Conservation (phyloP, 768 basidiomycete genomes). For the Mycena haematopus region DNA sequence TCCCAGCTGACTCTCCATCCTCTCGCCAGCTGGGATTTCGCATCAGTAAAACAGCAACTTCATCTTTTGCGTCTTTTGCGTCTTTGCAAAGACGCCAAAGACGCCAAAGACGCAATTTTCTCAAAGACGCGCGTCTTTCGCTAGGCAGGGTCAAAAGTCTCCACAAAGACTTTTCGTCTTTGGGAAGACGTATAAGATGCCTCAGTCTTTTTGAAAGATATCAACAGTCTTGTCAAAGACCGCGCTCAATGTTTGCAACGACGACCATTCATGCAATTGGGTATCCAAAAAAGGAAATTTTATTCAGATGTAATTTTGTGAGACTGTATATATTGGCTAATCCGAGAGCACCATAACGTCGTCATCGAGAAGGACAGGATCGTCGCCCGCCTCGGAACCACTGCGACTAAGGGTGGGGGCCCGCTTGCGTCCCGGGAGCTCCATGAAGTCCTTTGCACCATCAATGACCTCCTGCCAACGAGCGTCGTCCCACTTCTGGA, state of each 20-base stretch:
- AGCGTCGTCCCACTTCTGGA: not conserved
- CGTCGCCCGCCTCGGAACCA: not conserved
- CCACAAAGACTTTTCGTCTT: slow-evolving; percentile 5
- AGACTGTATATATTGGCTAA: too few species aligned
- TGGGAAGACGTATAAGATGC: not conserved
- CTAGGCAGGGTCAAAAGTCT: not conserved
- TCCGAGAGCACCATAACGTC: not conserved
- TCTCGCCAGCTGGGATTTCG: too few species aligned
- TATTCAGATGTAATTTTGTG: not conserved
- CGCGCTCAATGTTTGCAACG: not conserved
- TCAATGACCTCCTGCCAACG: not conserved
- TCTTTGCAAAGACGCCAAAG: too few species aligned
- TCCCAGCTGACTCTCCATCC: too few species aligned
- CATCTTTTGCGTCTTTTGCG: not conserved
- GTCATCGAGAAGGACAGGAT: not conserved
- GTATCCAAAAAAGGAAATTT: not conserved
- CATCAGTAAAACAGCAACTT: slow-evolving; percentile 2
- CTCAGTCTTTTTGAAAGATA: not conserved
- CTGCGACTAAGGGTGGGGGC: not conserved
- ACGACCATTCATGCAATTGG: not conserved
- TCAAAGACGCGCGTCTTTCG: not conserved
- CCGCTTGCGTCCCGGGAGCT: not conserved
- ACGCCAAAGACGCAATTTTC: not conserved
- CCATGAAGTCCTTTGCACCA: not conserved
- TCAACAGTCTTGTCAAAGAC: not conserved